phyloP scores from a whole-genome alignment of 345 rosid genomes.

The Linum lewisii region DNA sequence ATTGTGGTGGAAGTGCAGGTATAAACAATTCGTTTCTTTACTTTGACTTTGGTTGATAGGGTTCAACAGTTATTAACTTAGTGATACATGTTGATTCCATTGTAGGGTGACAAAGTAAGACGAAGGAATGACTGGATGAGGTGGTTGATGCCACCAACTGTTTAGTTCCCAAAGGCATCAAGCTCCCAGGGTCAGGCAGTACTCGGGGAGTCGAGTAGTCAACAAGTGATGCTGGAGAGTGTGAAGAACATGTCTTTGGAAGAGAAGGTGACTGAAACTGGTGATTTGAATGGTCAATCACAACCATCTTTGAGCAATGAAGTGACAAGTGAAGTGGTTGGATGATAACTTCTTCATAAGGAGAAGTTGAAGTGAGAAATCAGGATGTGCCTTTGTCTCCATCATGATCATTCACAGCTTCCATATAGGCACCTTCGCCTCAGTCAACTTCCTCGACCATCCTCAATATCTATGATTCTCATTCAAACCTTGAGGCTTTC shows the following conservation, averaged over 20 bases:
- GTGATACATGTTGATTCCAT: neutral
- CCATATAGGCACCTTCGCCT: too few species aligned
- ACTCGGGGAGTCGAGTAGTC: conserved; percentile 18
- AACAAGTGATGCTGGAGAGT: conserved; percentile 17
- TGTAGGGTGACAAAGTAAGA: conserved; percentile 69
- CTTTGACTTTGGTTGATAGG: neutral
- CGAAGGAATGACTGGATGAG: conserved; percentile 52
- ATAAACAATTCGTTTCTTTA: neutral
- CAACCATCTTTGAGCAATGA: neutral
- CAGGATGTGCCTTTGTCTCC: too few species aligned
- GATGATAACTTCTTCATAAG: neutral
- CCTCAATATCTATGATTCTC: too few species aligned
- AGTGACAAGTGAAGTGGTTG: too few species aligned
- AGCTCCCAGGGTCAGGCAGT: conserved; percentile 20
- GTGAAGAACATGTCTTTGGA: conserved; percentile 24
- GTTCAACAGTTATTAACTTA: neutral
- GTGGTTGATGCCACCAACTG: conserved; percentile 45
- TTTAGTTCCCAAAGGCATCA: conserved; percentile 25
- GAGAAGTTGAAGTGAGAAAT: too few species aligned
- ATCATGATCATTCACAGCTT: too few species aligned
- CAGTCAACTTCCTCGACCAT: too few species aligned
- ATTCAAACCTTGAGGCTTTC: too few species aligned
- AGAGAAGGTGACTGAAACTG: conserved; percentile 20
- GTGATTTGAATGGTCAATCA: conserved; percentile 9
- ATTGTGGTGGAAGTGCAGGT: conserved; percentile 28